phyloP scores from a whole-genome alignment of 192 early-diverging fungal genomes.

The Coemansia sp. region DNA sequence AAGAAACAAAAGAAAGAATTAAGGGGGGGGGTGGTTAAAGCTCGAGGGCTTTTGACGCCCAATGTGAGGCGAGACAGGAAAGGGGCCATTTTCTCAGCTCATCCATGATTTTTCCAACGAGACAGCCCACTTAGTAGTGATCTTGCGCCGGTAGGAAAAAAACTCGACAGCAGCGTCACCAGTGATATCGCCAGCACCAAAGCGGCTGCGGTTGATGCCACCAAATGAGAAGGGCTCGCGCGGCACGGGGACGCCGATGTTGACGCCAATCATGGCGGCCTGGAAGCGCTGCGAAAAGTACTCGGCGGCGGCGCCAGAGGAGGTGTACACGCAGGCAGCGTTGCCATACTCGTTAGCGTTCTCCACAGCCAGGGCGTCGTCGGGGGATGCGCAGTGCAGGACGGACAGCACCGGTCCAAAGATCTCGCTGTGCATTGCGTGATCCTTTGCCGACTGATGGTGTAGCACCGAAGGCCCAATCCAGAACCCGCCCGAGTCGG shows the following conservation, averaged over 20 bases:
- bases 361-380: conserved; percentile 72
- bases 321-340: conserved; percentile 72
- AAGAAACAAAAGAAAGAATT: conserved; percentile 2
- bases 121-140: conserved; percentile 76
- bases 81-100: conserved; percentile 9
- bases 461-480: conserved; percentile 69
- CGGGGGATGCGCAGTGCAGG: conserved; percentile 53
- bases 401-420: conserved; percentile 81
- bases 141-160: conserved; percentile 69
- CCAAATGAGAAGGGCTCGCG: conserved; percentile 83
- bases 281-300: conserved; percentile 65
- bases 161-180: conserved; percentile 73
- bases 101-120: conserved; percentile 63
- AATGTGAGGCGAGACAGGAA: not conserved
- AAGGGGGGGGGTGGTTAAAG: not conserved
- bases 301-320: conserved; percentile 64
- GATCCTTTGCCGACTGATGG: conserved; percentile 59
- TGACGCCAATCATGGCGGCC: conserved; percentile 82
- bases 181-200: conserved; percentile 73
- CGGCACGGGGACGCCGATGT: conserved; percentile 69
- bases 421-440: conserved; percentile 74
- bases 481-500: conserved; percentile 62
- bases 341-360: conserved; percentile 70
- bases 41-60: too few relatives aligned
- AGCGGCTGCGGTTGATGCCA: conserved; percentile 66